phyloP scores from a whole-genome alignment of 306 rosid species.

The Vicia faba region DNA sequence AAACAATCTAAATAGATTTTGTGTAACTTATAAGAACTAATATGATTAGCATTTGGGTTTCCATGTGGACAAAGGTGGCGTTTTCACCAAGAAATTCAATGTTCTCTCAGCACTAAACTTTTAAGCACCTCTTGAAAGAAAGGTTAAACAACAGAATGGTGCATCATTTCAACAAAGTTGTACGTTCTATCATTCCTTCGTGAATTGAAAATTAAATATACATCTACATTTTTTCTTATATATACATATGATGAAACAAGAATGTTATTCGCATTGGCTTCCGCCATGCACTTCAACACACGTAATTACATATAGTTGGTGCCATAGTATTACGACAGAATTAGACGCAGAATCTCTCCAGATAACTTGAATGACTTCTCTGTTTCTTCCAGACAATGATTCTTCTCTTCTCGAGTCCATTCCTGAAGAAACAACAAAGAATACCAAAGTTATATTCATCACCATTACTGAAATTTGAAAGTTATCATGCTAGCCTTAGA shows the following conservation, averaged over 20 bases:
- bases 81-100: too few relatives aligned
- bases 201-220: conserved; percentile 24
- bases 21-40: too few relatives aligned
- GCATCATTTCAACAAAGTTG: too few relatives aligned
- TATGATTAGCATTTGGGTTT: too few relatives aligned
- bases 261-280: conserved; percentile 37
- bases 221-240: conserved; percentile 2
- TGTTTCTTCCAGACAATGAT: conserved; percentile 94
- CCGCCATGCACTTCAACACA: conserved; percentile 27
- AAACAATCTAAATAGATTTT: too few relatives aligned
- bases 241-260: conserved; percentile 9
- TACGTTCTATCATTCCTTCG: too few relatives aligned
- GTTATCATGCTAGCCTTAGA: not conserved
- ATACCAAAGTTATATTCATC: not conserved
- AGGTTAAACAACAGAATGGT: too few relatives aligned
- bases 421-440: conserved; percentile 47
- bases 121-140: too few relatives aligned
- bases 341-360: conserved; percentile 89
- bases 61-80: too few relatives aligned
- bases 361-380: conserved; percentile 88
- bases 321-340: conserved; percentile 55
- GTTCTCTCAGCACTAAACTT: too few relatives aligned
- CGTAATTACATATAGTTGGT: conserved; percentile 15
- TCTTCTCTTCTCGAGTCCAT: conserved; percentile 95
- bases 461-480: conserved; percentile 17